These are phyloP conservation scores for Backusella tarrabulga DNA, from an alignment of 192 early-diverging fungal genomes.

Conservation along the genomic window DNA sequence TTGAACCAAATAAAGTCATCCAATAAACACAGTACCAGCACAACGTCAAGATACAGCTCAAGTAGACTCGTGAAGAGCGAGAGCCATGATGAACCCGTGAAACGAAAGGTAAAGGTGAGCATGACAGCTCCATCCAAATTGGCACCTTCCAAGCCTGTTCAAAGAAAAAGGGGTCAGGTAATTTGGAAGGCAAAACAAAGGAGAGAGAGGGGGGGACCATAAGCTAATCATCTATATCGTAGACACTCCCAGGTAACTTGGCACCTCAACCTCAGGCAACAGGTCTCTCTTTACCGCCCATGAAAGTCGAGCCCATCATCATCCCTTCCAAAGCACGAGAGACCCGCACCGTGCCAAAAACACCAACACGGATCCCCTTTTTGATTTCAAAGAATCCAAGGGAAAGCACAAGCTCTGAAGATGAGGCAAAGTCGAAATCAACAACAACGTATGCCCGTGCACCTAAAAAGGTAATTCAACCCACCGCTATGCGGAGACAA, in stretches of 20 bases:
- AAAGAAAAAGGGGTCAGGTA: conserved; percentile 19
- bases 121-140: conserved; percentile 6
- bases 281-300: conserved; percentile 9
- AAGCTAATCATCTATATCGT: neutral
- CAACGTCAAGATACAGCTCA: neutral
- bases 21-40: neutral
- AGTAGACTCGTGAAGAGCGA: neutral
- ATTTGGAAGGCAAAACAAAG: neutral
- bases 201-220: neutral
- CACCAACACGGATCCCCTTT: conserved; percentile 18
- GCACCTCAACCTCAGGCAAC: neutral
- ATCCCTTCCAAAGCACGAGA: neutral
- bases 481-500: neutral
- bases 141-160: conserved; percentile 1
- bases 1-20: conserved; percentile 1
- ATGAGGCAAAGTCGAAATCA: conserved; percentile 11
- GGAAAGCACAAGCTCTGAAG: conserved; percentile 5
- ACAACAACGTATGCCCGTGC: neutral
- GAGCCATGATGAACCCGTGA: conserved; percentile 1
- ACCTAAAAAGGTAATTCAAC: conserved; percentile 6
- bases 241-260: conserved; percentile 18
- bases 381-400: neutral
- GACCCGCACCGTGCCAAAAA: neutral
- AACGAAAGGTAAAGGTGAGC: conserved; percentile 14
- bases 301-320: conserved; percentile 19